phyloP scores from a whole-genome alignment of 768 basidiomycete species.

The Nevesoporus exiguus region DNA sequence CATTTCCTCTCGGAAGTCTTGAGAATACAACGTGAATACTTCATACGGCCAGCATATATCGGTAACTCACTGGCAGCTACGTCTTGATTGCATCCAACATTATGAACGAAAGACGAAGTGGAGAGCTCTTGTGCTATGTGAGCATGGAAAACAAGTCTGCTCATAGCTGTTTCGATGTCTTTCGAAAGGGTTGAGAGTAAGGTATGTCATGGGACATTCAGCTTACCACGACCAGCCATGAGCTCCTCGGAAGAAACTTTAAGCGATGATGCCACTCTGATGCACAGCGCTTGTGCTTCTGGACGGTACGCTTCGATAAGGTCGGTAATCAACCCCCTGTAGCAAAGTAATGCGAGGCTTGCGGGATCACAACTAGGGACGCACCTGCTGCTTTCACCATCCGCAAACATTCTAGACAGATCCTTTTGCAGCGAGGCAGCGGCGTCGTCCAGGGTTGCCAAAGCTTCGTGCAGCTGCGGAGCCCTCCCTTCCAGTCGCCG shows the following conservation, averaged over 20 bases:
- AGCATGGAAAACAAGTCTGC: slow-evolving; percentile 45
- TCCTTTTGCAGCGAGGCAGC: slow-evolving; percentile 60
- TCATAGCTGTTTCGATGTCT: slow-evolving; percentile 20
- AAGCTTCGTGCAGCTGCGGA: slow-evolving; percentile 52
- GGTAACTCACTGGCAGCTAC: slow-evolving; percentile 35
- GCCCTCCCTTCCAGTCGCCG: slow-evolving; percentile 67
- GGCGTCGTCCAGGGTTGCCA: slow-evolving; percentile 57
- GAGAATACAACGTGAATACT: slow-evolving; percentile 4
- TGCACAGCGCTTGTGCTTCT: slow-evolving; percentile 47
- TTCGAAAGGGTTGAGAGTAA: slow-evolving; percentile 5
- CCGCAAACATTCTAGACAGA: slow-evolving; percentile 42
- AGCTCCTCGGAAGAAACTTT: slow-evolving; percentile 33
- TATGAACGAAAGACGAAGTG: slow-evolving; percentile 39
- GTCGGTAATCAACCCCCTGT: slow-evolving; percentile 40
- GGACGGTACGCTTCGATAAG: slow-evolving; percentile 48
- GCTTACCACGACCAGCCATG: slow-evolving; percentile 36
- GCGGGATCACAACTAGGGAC: slow-evolving; percentile 13
- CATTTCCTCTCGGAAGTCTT: slow-evolving; percentile 51
- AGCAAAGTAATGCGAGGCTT: background rate
- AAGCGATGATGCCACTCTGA: slow-evolving; percentile 41
- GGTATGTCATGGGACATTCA: background rate
- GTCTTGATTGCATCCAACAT: slow-evolving; percentile 42
- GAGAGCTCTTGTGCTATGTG: slow-evolving; percentile 49
- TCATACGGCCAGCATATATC: background rate
- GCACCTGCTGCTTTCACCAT: slow-evolving; percentile 44